Base-by-base conservation (phyloP, 306 rosid genomes). In the Geum urbanum region DNA sequence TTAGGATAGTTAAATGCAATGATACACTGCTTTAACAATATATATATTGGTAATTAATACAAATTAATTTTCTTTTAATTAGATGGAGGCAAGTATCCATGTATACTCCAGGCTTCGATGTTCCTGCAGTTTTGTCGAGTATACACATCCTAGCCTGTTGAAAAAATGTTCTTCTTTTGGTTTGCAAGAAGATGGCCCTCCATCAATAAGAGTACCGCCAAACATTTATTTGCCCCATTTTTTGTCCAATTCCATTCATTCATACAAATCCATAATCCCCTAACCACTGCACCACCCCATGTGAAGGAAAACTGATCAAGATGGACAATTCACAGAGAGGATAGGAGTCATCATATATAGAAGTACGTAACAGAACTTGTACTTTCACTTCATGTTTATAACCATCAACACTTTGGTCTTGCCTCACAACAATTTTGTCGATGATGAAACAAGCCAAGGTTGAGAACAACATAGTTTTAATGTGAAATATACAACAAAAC, bases 401-500 rank as follows among this genome's bases (percentile, higher is more conserved):
- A 50, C 41, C 40, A 44, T 65, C 76, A 68, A 63, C 75, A 51
- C 81, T 80, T 55, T 67, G 37, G 71, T 9, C 32, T 55, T 53
- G 56, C 47, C 45, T 54, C 77, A 35, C 6, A 35, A 35, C 15
- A 35, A 35, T 45, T 47, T 65, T 45, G 32, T 51, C 47, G 18
- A 53, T 63, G 70, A 64, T 16, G 67, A 71, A 81, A 77, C 85
- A 72, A 75, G 80, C 83, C 60, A 73, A 86, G 89, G 95, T 86
- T 86, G 88, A 79, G 37, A 78, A 20, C 43, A 65, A 37, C 2
- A 48, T 73, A 47, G 48, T 48, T 68, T 56, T 58, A 78, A 58
- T 13, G 6, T 61, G 32, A 16, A 55, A 53, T 76, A 40, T 81
- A 81, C 84, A 82, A 77, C 85, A 78, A 62, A 22, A 18, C 19